Base-by-base conservation (phyloP, 2,329 filamentous ascomycete genomes). In the Colletotrichum sp. region DNA sequence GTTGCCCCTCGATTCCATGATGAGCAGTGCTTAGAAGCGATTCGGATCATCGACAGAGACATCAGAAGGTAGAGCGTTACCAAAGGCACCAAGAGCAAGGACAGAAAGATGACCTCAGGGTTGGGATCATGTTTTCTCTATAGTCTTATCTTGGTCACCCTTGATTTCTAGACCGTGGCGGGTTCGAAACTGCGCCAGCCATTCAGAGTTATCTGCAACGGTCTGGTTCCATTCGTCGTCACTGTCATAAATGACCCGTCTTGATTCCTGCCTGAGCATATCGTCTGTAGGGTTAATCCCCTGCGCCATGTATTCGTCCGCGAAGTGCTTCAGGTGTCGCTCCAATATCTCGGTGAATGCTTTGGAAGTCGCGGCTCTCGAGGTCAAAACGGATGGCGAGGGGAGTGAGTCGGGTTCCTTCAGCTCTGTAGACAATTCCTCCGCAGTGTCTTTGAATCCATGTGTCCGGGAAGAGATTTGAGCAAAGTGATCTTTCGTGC, bases 1-100 rank as follows among this genome's bases (percentile, higher is more conserved):
- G 80, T 88, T 24, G 84, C 88, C 0, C 86, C 85, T 10, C 83
- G 83, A 2, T 86, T 89, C 81, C 84, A 86, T 63, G 89, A 90
- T 24, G 88, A 90, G 77, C 86, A 89, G 75, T 86, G 85, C 66
- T 77, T 87, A 12, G 73, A 78, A 13, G 82, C 80, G 2, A 80
- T 83, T 12, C 65, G 79, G 7, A 78, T 84, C 7, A 82, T 85
- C 52, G 83, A 85, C 39, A 69, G 59, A 28, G 76, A 71, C 32
- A 73, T 73, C 9, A 30, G 63, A 34, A 32, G 15, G 3, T 69
- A 57, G 55, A 28, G 2, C 18, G 18, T 62, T 32, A 13, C 24
- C 24, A 6, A 59, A 59, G 7, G 24, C 21, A 24, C 30, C 16
- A 21, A 52, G 44, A 52, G n/a, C 44, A 3, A 60, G 30, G 4